Evolutionary conservation across 306 rosid species (phyloP).

Genomic region (Malus orientalis): DNA sequence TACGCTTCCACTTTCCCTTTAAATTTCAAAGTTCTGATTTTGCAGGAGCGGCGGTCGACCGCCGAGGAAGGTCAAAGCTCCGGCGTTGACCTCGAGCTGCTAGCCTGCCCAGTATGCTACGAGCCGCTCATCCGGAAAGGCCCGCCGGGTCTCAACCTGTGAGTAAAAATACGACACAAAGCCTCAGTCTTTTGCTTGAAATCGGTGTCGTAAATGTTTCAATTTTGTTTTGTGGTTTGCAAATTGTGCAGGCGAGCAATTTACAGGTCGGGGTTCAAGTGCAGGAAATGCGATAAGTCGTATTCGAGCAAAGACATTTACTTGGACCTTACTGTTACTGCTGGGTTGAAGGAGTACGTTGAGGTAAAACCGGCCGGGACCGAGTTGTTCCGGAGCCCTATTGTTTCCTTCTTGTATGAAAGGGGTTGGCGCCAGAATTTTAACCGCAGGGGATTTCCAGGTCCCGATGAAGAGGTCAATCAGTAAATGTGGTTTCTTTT

Average conservation of each 20-base stretch:
- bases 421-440: constrained; percentile 99
- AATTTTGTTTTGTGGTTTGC: neutral
- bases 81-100: constrained; percentile 27
- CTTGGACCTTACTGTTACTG: constrained; percentile 73
- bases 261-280: constrained; percentile 84
- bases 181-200: neutral
- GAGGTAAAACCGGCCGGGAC: constrained; percentile 64
- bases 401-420: constrained; percentile 89
- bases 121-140: constrained; percentile 86
- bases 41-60: constrained; percentile 32
- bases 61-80: constrained; percentile 29
- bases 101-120: constrained; percentile 84
- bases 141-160: constrained; percentile 78
- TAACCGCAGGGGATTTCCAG: constrained; percentile 78
- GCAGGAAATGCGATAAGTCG: constrained; percentile 66
- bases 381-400: constrained; percentile 91
- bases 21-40: neutral
- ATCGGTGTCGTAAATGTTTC: neutral
- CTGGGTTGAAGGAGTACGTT: constrained; percentile 60
- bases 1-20: neutral
- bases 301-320: constrained; percentile 74
- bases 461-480: constrained; percentile 85
- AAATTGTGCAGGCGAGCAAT: constrained; percentile 55
- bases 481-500: neutral
- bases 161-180: constrained; percentile 21